Evolutionary conservation across 768 basidiomycete genomes (phyloP), one percentile per base, ranked within the genome.

Genomic region (Boletus speciosus): DNA sequence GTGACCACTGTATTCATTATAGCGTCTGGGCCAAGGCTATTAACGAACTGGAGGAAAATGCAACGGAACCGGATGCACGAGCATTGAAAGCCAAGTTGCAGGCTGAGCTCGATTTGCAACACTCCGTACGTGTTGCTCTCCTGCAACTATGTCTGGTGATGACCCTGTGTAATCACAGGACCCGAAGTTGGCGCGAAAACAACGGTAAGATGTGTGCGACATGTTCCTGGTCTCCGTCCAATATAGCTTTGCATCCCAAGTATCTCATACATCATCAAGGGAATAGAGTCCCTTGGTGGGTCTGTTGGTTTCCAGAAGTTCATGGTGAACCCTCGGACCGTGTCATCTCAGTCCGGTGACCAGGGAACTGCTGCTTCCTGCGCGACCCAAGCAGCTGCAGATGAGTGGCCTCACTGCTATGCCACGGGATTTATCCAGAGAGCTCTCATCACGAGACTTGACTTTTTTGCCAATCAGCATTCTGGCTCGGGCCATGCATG

Each of bases 241-340:
- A 53, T 19, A 10, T 5, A 10, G n/a, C 14, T 4, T 29, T 11
- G 12, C n/a, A 36, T 35, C 14, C 29, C 29, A 53, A 53, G 52
- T 16, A 8, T 53, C 32, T 7, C 6, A 5, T 1, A 34, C 9
- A 15, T 19, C 23, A 53, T 53, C 38, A 34, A 40, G 31, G 52
- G 38, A 6, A 35, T 53, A 40, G 52, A 53, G 23, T 53, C 50
- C 7, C 50, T 54, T 9, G 52, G 51, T 21, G 39, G 40, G 36
- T 29, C 52, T 34, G 19, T 19, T 14, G 52, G 52, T 12, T 53
- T 54, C 19, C 50, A 53, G 5, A n/a, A n/a, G 10, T 53, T 34
- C n/a, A 19, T 32, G 3, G 7, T 11, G 50, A 31, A 39, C 5
- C 15, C 21, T 10, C 19, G 4, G 51, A 21, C 14, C 19, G 12